Base-by-base conservation (phyloP, 805 yeast genomes). In the Starmerella lactis-condensi region DNA sequence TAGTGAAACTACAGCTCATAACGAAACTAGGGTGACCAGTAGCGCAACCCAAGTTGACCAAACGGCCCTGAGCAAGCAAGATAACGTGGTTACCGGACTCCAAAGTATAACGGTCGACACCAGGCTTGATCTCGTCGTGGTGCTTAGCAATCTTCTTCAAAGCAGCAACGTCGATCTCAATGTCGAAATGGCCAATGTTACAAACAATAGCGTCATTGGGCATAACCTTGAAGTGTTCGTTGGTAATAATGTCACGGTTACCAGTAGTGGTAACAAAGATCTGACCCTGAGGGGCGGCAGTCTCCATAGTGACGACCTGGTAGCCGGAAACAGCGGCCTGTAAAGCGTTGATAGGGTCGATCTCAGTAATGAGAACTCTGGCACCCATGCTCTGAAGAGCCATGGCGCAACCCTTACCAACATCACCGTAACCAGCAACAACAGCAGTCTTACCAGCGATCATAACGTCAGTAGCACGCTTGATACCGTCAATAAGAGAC, bases 401-500 rank as follows among this genome's bases (percentile, higher is more conserved):
- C 79, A 82, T 76, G 60, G 94, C 95, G 72, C 98, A 85, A 62
- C 98, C 98, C 69, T 85, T 85, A 68, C 98, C 98, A 56, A 85
- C 98, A 59, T 85, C 98, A 72, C 98, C 98, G 69, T 74, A 85
- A 65, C 98, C 98, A 41, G 94, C 95, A 52, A 85, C 96, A 51
- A 85, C 91, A 41, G 96, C 93, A 56, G 79, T 89, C 69, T 85
- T 85, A 67, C 98, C 98, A 48, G 95, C 96, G 56, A 85, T 75
- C 96, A 85, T 89, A 51, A 85, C 96, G 56, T 85, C 98, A 55
- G 98, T 85, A 60, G 96, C 98, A 68, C 96, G 81, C 75, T 85
- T 85, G 62, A 85, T 85, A 68, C 98, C 98, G 64, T 85, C 98
- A 47, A 85, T 69, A 52, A 85, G 73, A 43, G 98, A 85, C 71